Conservation (phyloP, 2,329 filamentous ascomycete genomes). For the Fusarium azukiicola region DNA sequence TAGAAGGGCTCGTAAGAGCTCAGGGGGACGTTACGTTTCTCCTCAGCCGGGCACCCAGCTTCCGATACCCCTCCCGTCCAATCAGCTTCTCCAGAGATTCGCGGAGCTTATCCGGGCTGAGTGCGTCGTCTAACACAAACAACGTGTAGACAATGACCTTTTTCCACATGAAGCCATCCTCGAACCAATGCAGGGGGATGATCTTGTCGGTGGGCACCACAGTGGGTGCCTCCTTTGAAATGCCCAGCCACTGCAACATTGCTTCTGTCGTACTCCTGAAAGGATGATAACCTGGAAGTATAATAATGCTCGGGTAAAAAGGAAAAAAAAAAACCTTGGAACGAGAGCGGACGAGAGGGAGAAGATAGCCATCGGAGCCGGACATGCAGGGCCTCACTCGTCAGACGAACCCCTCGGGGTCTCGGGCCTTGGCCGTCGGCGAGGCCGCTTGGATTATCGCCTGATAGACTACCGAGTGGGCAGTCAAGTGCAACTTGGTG, state of each 20-base stretch:
- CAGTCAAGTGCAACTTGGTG: too few species aligned
- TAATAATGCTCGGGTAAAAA: background rate
- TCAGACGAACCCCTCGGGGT: too few species aligned
- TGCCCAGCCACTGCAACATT: constrained; percentile 11
- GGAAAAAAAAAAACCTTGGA: background rate
- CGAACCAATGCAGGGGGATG: constrained; percentile 52
- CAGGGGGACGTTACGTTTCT: background rate
- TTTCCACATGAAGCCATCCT: constrained; percentile 50
- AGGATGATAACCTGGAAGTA: background rate
- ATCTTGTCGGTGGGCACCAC: constrained; percentile 42
- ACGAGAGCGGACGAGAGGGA: background rate
- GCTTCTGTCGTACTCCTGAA: background rate
- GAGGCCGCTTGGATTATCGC: too few species aligned
- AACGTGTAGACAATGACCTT: constrained; percentile 51
- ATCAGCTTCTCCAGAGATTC: constrained; percentile 9
- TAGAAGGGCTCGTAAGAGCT: background rate
- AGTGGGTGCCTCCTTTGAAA: background rate
- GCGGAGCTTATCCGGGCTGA: constrained; percentile 22
- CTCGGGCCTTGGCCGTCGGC: too few species aligned
- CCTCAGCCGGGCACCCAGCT: constrained; percentile 25
- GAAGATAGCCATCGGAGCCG: background rate
- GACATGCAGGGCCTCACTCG: background rate
- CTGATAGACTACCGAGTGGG: too few species aligned
- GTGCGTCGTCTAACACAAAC: constrained; percentile 54
- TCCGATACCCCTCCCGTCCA: constrained; percentile 17